Evolutionary conservation across 164 flowering plant species (phyloP), one percentile per base, ranked within the genome.

Genomic region (Buxus sempervirens): DNA sequence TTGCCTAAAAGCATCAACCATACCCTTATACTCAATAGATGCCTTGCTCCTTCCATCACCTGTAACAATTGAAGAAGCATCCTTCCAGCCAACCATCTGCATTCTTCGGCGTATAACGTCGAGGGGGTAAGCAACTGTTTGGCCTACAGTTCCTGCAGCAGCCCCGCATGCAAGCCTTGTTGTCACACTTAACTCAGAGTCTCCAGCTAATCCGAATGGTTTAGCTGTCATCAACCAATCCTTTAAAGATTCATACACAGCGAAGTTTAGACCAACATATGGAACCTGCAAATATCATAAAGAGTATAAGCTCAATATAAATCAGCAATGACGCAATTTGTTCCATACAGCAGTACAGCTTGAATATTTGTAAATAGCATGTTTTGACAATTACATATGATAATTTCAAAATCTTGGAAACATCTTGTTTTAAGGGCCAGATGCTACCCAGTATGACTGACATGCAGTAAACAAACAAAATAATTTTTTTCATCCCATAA

Each of bases 21-120:
- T 95, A 65, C 98, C 99, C 59, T 65, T 82, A 73, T 95, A 95
- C 60, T 90, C 89, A 38, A 88, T 82, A 0, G 84, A 45, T 0
- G 83, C 83, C 69, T 83, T 89, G 76, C 80, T 64, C 68, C 82
- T 81, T 60, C 97, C 96, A 70, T 85, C 97, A 64, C 97, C 98
- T 25, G 85, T 82, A 25, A 95, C 81, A 66, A 95, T 70, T 1
- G 98, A 86, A 60, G 97, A 68, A 77, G 97, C 97, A 80, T 89
- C 79, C 48, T 81, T 89, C 98, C 97, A 95, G 2, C 98, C 98
- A 13, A 84, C 94, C 98, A 95, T 95, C 80, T 95, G 99, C 99
- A 95, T 95, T 73, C 99, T 80, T 70, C 99, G 72, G 24, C 99
- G 96, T 62, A 95, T 83, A 54, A 95, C 98, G 79, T 95, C 98